These are phyloP conservation scores for Daphne laureola DNA, from an alignment of 441 rosid genomes.

Conservation along the genomic window DNA sequence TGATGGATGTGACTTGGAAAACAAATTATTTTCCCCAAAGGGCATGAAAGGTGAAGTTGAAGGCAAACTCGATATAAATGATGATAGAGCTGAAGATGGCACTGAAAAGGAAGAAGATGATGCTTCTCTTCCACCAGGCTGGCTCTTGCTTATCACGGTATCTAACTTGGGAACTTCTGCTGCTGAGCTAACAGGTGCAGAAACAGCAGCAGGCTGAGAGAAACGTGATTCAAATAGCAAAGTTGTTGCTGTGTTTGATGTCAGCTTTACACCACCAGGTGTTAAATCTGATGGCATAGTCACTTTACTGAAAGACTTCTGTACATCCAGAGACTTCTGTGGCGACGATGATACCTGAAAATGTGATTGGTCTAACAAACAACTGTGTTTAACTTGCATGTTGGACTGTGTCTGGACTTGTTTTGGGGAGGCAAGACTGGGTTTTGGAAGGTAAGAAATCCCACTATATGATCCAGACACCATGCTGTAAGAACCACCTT, in stretches of 20 bases:
- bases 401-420: constrained; percentile 25
- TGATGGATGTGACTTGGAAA: constrained; percentile 18
- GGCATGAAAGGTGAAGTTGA: constrained; percentile 21
- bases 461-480: constrained; percentile 21
- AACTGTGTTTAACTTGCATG: constrained; percentile 31
- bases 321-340: constrained; percentile 32
- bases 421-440: constrained; percentile 15
- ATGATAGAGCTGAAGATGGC: constrained; percentile 35
- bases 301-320: constrained; percentile 25
- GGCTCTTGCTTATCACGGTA: constrained; percentile 27
- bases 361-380: constrained; percentile 20
- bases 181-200: constrained; percentile 23
- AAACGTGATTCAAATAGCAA: constrained; percentile 24
- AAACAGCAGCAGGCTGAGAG: constrained; percentile 24
- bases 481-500: constrained; percentile 21
- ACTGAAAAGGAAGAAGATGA: constrained; percentile 25
- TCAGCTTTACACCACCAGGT: constrained; percentile 24
- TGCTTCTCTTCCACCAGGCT: constrained; percentile 33
- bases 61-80: constrained; percentile 25
- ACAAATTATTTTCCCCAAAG: constrained; percentile 17
- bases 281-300: constrained; percentile 22
- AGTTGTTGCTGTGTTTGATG: constrained; percentile 21
- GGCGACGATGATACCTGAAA: constrained; percentile 23
- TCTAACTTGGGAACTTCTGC: constrained; percentile 27
- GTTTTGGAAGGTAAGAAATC: constrained; percentile 29